Evolutionary conservation across 2,329 filamentous ascomycete species (phyloP).

Genomic region (Colletotrichum agaves): DNA sequence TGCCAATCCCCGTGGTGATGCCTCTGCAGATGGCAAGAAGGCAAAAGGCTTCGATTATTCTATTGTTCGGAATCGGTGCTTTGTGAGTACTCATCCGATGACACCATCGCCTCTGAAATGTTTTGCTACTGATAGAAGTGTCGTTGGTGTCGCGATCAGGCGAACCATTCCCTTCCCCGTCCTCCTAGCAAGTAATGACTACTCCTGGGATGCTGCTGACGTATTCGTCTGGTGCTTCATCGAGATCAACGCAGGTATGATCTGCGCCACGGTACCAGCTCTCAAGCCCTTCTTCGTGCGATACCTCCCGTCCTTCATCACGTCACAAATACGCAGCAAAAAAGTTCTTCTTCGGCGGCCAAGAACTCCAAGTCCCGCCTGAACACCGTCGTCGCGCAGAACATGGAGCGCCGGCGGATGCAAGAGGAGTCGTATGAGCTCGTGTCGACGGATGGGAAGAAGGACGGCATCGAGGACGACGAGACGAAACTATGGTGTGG

Average conservation of each 20-base stretch:
- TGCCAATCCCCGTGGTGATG: conserved; percentile 18
- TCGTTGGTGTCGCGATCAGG: conserved; percentile 44
- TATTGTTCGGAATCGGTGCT: conserved; percentile 15
- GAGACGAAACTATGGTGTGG: conserved; percentile 34
- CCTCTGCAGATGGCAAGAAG: conserved; percentile 22
- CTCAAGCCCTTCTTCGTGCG: conserved; percentile 38
- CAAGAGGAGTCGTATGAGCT: conserved; percentile 28
- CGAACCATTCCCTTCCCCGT: conserved; percentile 43
- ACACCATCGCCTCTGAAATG: neutral
- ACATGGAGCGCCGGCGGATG: conserved; percentile 31
- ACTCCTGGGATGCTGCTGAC: conserved; percentile 42
- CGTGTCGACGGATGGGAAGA: conserved; percentile 17
- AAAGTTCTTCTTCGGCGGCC: neutral
- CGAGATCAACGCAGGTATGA: conserved; percentile 34
- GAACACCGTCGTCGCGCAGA: conserved; percentile 21
- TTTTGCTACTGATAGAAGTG: conserved; percentile 35
- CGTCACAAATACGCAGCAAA: conserved; percentile 9
- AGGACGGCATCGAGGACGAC: conserved; percentile 20
- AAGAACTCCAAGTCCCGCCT: neutral
- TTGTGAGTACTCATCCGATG: conserved; percentile 1
- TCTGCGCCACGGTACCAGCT: conserved; percentile 31
- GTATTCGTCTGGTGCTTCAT: conserved; percentile 45
- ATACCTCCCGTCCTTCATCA: conserved; percentile 33
- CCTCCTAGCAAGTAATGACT: conserved; percentile 41
- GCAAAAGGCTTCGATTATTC: conserved; percentile 26